These are phyloP conservation scores for Diaporthe ilicicola DNA, from an alignment of 2,329 filamentous ascomycete genomes.

Conservation along the genomic window DNA sequence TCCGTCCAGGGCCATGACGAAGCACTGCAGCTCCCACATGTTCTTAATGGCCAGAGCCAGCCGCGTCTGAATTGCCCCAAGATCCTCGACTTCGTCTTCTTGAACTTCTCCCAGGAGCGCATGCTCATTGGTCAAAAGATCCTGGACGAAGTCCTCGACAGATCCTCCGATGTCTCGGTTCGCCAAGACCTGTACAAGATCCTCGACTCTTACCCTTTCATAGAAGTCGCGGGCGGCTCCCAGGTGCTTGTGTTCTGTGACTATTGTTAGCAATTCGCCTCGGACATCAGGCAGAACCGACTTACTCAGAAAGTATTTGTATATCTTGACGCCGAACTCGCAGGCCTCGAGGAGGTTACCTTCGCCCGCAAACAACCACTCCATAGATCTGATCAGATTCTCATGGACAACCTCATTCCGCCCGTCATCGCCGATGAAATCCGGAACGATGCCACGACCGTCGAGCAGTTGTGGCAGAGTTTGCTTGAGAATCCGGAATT, in stretches of 20 bases:
- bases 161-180: slow-evolving; percentile 49
- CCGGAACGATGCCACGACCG: slow-evolving; percentile 71
- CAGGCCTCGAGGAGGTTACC: slow-evolving; percentile 49
- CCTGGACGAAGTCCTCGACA: slow-evolving; percentile 52
- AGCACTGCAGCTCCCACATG: slow-evolving; percentile 73
- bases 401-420: slow-evolving; percentile 46
- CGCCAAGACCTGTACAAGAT: slow-evolving; percentile 54
- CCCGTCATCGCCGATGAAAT: slow-evolving; percentile 75
- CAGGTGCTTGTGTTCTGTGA: slow-evolving; percentile 57
- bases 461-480: slow-evolving; percentile 61
- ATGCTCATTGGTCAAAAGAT: slow-evolving; percentile 41
- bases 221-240: slow-evolving; percentile 63
- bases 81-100: slow-evolving; percentile 44
- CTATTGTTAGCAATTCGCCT: slow-evolving; percentile 36
- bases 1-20: slow-evolving; percentile 71
- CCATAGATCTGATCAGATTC: slow-evolving; percentile 77
- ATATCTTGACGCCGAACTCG: slow-evolving; percentile 69
- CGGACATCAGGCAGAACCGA: slow-evolving; percentile 36
- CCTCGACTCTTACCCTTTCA: slow-evolving; percentile 58
- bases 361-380: slow-evolving; percentile 84
- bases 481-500: slow-evolving; percentile 61
- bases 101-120: slow-evolving; percentile 28
- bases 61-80: slow-evolving; percentile 59
- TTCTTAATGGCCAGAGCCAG: slow-evolving; percentile 44
- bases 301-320: slow-evolving; percentile 86